Base-by-base conservation (phyloP, 345 rosid genomes). In the Aegle marmelos region DNA sequence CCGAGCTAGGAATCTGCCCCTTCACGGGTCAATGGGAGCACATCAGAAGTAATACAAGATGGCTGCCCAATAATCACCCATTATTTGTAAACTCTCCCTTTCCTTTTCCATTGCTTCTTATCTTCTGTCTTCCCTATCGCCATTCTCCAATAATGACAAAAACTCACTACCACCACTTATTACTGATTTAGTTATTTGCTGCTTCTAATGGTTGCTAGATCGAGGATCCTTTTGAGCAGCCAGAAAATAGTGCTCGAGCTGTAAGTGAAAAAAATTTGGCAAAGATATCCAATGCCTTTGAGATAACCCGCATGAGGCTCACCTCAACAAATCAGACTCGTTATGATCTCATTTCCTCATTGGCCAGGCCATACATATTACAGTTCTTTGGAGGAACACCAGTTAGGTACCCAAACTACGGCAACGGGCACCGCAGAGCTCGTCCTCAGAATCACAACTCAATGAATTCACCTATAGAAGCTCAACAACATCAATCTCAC, bases 211-310 rank as follows among this genome's bases (percentile, higher is more conserved):
- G 68, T 76, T 73, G 58, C 75, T 78, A 95, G 98, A 83, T 93
- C 62, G 99, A 95, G 87, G 99, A 95, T 87, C 99, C 98, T 28
- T 89, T 92, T 24, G 97, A 93, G 87, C 97, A 90, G 85, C 93
- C 94, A 11, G 91, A 85, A 84, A 95, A 93, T 81, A 62, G 92
- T 59, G 96, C 98, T 30, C 88, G 98, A 76, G 83, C 89, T 30
- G 96, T 95, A 14, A 83, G 86, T 50, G 79, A 82, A 58, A 83
- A 75, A 74, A 87, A 88, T 78, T 79, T 95, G 81, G 75, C 57
- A 16, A 87, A 70, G 80, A 92, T 95, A 80, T 82, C 89, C 4
- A 87, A 84, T 79, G 92, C 80, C 9, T 87, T 93, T 79, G 82
- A 75, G 78, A 79, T 22, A 37, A 88, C 97, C n/a, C 80, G 79